These are phyloP conservation scores for Agaricus sinodeliciosus DNA, from an alignment of 768 basidiomycete species.

Conservation along the genomic window DNA sequence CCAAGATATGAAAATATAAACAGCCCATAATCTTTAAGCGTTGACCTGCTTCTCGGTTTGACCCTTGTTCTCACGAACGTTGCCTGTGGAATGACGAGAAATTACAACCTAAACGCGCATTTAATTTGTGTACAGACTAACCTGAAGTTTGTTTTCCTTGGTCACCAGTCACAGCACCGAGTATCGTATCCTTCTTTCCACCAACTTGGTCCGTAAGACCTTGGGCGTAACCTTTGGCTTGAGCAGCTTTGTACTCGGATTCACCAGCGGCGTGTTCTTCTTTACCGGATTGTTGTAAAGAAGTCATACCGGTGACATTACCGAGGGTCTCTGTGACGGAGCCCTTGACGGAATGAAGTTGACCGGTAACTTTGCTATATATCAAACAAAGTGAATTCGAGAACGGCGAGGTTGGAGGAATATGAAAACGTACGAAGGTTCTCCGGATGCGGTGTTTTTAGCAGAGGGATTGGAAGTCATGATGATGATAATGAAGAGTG, in stretches of 20 bases:
- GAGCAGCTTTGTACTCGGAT: slow-evolving; percentile 41
- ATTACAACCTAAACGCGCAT: no score
- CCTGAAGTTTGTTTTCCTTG: slow-evolving; percentile 36
- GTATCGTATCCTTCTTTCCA: slow-evolving; percentile 42
- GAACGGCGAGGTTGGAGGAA: no score
- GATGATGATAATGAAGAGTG: not conserved
- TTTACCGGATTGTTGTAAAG: slow-evolving; percentile 43
- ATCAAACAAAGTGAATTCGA: not conserved
- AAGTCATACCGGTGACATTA: slow-evolving; percentile 36
- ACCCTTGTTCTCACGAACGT: slow-evolving; percentile 18
- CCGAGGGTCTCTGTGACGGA: slow-evolving; percentile 34
- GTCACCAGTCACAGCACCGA: slow-evolving; percentile 49
- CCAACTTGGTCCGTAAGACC: slow-evolving; percentile 36
- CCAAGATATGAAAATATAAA: not conserved
- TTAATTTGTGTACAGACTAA: slow-evolving; percentile 13
- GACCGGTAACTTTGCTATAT: slow-evolving; percentile 13
- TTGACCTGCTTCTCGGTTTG: slow-evolving; percentile 46
- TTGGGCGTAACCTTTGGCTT: slow-evolving; percentile 43
- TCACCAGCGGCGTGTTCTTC: slow-evolving; percentile 48
- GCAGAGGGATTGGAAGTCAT: slow-evolving; percentile 12
- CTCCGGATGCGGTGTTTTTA: slow-evolving; percentile 22
- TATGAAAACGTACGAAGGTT: slow-evolving; percentile 21
- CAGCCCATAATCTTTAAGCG: slow-evolving; percentile 16
- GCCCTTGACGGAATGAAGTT: slow-evolving; percentile 20
- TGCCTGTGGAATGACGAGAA: slow-evolving; percentile 1